These are phyloP conservation scores for Neoscytalidium dimidiatum DNA, from an alignment of 2,329 filamentous ascomycete genomes.

Conservation along the genomic window DNA sequence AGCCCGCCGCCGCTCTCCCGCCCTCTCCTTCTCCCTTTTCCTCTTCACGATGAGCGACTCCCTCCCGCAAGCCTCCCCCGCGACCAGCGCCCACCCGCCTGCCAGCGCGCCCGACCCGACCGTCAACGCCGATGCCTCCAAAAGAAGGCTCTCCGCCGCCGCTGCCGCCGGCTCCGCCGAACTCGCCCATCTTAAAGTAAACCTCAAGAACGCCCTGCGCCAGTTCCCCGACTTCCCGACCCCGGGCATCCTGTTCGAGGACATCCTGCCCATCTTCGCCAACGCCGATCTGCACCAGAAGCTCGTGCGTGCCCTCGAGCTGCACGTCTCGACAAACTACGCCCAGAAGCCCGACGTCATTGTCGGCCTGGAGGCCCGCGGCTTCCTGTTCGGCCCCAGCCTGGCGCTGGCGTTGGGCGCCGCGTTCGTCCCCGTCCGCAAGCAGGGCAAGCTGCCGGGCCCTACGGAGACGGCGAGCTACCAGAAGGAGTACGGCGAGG, in stretches of 20 bases:
- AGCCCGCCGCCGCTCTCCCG: slow-evolving; percentile 2
- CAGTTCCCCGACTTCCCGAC: slow-evolving; percentile 91
- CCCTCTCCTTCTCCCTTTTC: background rate
- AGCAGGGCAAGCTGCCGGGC: slow-evolving; percentile 93
- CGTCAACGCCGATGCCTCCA: slow-evolving; percentile 41
- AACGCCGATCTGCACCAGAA: slow-evolving; percentile 71
- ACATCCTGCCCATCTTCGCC: slow-evolving; percentile 95
- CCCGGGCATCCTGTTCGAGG: slow-evolving; percentile 92
- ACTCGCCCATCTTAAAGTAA: slow-evolving; percentile 66
- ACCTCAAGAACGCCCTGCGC: slow-evolving; percentile 71
- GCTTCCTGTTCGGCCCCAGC: slow-evolving; percentile 91
- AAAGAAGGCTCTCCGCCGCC: slow-evolving; percentile 52
- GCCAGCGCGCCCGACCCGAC: slow-evolving; percentile 36
- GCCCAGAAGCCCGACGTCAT: slow-evolving; percentile 77
- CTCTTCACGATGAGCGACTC: slow-evolving; percentile 17
- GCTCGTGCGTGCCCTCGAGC: slow-evolving; percentile 81
- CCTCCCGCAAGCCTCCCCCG: slow-evolving; percentile 14
- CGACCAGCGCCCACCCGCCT: slow-evolving; percentile 36
- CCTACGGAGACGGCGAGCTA: slow-evolving; percentile 82
- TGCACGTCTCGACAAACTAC: slow-evolving; percentile 72
- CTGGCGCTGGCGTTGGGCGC: slow-evolving; percentile 81
- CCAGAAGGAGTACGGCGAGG: slow-evolving; percentile 93
- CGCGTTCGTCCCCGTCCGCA: slow-evolving; percentile 89
- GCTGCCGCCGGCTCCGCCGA: slow-evolving; percentile 52
- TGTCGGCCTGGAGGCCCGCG: slow-evolving; percentile 89